phyloP scores from a whole-genome alignment of 129 eudicot genomes.

The Artemisia annua region DNA sequence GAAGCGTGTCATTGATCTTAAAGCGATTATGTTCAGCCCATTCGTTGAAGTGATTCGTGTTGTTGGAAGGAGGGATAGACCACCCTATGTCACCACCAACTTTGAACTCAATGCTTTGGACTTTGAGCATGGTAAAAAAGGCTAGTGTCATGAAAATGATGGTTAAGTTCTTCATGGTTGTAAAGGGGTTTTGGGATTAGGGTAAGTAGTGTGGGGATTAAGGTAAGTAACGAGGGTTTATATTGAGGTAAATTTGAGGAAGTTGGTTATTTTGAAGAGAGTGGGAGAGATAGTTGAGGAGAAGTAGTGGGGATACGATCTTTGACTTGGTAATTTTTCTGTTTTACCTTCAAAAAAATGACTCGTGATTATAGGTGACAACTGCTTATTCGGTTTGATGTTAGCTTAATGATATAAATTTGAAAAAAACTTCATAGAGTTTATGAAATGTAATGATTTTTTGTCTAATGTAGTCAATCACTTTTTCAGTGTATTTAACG shows the following conservation, averaged over 20 bases:
- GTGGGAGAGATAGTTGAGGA: slow-evolving; percentile 39
- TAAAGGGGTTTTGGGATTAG: not conserved
- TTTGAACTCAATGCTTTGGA: slow-evolving; percentile 36
- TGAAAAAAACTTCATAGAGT: not conserved
- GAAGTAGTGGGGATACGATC: slow-evolving; percentile 36
- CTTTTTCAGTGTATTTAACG: no score
- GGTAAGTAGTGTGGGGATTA: slow-evolving; percentile 12
- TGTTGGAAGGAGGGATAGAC: slow-evolving; percentile 50
- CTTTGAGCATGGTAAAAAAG: slow-evolving; percentile 30
- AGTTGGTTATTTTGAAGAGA: slow-evolving; percentile 36
- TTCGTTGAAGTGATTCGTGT: slow-evolving; percentile 40
- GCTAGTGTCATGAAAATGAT: slow-evolving; percentile 21
- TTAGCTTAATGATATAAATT: not conserved
- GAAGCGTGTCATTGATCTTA: slow-evolving; percentile 58
- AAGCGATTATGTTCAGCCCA: slow-evolving; percentile 77
- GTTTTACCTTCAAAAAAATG: slow-evolving; percentile 2
- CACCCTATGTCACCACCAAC: slow-evolving; percentile 68
- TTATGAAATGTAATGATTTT: no score
- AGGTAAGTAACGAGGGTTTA: slow-evolving; percentile 12
- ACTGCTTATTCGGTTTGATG: not conserved
- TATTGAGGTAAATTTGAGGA: slow-evolving; percentile 9
- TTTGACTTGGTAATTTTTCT: slow-evolving; percentile 48
- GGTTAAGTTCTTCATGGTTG: slow-evolving; percentile 21
- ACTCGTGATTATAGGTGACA: not conserved
- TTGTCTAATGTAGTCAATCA: no score